phyloP scores from a whole-genome alignment of 23 red algal genomes.

The Porphyridium purpureum region DNA sequence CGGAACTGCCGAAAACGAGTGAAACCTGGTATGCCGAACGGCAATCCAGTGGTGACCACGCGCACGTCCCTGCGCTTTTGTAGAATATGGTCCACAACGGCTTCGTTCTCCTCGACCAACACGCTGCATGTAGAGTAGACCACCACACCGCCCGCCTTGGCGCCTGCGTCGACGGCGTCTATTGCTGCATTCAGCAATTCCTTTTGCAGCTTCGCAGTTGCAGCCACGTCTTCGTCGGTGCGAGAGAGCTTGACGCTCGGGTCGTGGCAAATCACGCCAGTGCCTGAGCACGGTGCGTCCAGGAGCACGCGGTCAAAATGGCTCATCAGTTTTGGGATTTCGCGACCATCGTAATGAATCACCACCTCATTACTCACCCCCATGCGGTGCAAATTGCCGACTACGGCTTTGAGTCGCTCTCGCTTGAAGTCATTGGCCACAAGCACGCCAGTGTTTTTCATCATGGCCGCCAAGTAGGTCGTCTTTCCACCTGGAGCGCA shows the following conservation, averaged over 20 bases:
- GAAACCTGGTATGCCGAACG: constrained; percentile 82
- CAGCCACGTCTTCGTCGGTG: constrained; percentile 28
- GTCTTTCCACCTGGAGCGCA: constrained; percentile 93
- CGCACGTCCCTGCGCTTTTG: constrained; percentile 67
- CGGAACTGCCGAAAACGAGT: constrained; percentile 40
- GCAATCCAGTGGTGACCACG: constrained; percentile 62
- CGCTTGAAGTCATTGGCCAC: constrained; percentile 85
- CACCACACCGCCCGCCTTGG: constrained; percentile 47
- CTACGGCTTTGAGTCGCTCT: constrained; percentile 75
- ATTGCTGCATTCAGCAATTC: constrained; percentile 83
- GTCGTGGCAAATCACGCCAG: constrained; percentile 94
- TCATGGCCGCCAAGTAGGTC: constrained; percentile 53
- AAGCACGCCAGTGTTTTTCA: constrained; percentile 78
- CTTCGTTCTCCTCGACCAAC: constrained; percentile 96
- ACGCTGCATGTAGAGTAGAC: constrained; percentile 99
- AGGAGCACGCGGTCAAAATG: constrained; percentile 83
- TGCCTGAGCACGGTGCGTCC: constrained; percentile 91
- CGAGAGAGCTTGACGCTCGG: constrained; percentile 57
- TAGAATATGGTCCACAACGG: constrained; percentile 76
- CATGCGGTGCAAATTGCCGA: constrained; percentile 82
- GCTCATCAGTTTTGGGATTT: constrained; percentile 39
- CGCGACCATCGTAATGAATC: constrained; percentile 63
- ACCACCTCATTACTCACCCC: constrained; percentile 73
- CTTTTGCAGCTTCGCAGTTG: constrained; percentile 71
- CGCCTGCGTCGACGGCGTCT: constrained; percentile 59